Conservation (phyloP, 2,329 filamentous ascomycete species). For the Fonsecaea nubica region DNA sequence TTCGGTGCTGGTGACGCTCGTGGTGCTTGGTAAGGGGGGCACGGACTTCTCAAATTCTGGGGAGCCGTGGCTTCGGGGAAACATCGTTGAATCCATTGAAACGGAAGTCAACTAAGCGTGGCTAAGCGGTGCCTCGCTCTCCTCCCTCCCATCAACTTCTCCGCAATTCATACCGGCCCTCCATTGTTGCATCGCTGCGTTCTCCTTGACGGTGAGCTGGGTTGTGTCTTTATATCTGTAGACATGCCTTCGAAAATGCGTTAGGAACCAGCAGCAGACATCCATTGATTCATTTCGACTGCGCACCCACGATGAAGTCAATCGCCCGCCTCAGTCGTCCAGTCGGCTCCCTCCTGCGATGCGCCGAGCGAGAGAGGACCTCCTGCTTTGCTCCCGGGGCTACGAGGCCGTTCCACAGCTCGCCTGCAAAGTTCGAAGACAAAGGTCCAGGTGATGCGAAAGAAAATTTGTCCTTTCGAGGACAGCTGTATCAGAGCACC, state of each 20-base stretch:
- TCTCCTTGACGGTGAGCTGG: neutral
- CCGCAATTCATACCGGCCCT: slow-evolving; percentile 26
- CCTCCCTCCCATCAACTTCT: slow-evolving; percentile 19
- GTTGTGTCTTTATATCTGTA: slow-evolving; percentile 1
- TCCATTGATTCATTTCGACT: neutral
- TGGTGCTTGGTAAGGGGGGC: neutral
- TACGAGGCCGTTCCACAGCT: slow-evolving; percentile 28
- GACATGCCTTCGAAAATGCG: slow-evolving; percentile 6
- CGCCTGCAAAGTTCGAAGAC: slow-evolving; percentile 18
- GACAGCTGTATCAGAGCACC: slow-evolving; percentile 68
- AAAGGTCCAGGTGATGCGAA: slow-evolving; percentile 21
- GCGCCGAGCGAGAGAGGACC: slow-evolving; percentile 17
- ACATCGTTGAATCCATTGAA: slow-evolving; percentile 12
- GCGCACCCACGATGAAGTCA: slow-evolving; percentile 20
- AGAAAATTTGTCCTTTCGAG: slow-evolving; percentile 55
- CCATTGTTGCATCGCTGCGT: neutral
- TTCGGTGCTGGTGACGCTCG: neutral
- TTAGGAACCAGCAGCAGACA: neutral
- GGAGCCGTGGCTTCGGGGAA: slow-evolving; percentile 8
- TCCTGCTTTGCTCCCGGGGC: slow-evolving; percentile 3
- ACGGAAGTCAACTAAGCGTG: neutral
- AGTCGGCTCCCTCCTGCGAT: slow-evolving; percentile 22
- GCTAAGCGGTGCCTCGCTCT: neutral
- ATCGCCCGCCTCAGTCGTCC: slow-evolving; percentile 24
- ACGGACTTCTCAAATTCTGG: slow-evolving; percentile 20